Conservation (phyloP, 2,329 filamentous ascomycete species). For the Sporothrix inflata region DNA sequence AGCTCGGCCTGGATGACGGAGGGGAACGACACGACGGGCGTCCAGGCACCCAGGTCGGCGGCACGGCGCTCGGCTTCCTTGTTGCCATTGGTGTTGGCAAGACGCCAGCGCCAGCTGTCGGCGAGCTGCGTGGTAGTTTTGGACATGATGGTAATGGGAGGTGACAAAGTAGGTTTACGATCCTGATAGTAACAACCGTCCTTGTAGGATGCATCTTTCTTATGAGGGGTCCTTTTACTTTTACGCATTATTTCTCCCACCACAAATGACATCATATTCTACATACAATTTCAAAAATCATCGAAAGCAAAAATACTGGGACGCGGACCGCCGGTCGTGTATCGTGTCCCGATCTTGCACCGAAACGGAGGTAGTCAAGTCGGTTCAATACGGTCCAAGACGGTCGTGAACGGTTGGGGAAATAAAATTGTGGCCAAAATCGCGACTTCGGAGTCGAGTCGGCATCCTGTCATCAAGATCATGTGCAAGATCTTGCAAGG, state of each 20-base stretch:
- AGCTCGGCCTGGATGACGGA: slow-evolving; percentile 70
- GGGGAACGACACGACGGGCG: slow-evolving; percentile 64
- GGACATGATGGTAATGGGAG: not conserved
- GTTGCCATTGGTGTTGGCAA: slow-evolving; percentile 2
- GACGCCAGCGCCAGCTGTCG: slow-evolving; percentile 8
- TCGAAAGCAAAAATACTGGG: not conserved
- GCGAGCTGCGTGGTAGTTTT: not conserved
- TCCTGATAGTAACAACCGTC: no score
- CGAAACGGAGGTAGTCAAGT: not conserved
- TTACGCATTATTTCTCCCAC: not conserved
- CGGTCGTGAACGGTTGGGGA: no score
- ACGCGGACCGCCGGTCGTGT: not conserved
- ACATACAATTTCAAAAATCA: not conserved
- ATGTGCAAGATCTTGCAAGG: not conserved
- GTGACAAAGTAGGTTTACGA: not conserved
- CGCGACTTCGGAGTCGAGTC: not conserved
- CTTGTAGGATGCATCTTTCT: not conserved
- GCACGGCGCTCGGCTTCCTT: slow-evolving; percentile 45
- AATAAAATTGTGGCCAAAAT: not conserved
- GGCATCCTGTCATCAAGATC: not conserved
- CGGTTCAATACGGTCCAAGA: not conserved
- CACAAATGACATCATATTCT: not conserved
- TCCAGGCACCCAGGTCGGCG: slow-evolving; percentile 42
- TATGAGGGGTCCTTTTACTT: not conserved
- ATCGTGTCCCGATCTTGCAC: not conserved